A percentile compares a stretch with the other conserved stretches of the same genome.
Evolutionary conservation across 164 flowering plant genomes (phyloP).

Genomic region (Chimonanthus praecox): DNA sequence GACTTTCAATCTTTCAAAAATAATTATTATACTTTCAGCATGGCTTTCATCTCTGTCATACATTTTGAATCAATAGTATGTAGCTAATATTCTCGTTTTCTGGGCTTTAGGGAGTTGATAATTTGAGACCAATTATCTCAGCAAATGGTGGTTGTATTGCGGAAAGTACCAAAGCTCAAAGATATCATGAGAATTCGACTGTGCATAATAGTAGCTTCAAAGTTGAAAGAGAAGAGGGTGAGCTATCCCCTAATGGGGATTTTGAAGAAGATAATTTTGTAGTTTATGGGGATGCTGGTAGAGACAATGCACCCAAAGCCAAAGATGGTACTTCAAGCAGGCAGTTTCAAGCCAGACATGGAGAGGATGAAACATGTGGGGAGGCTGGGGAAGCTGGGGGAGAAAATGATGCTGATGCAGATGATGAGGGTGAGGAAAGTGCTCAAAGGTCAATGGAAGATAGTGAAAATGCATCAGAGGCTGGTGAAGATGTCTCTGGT

Average conservation of each 20-base stretch:
- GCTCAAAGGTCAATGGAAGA: conserved; percentile 76
- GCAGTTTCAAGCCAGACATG: conserved; percentile 35
- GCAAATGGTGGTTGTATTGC: conserved; percentile 31
- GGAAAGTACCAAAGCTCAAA: conserved; percentile 32
- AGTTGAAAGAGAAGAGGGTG: conserved; percentile 91
- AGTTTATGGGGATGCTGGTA: conserved; percentile 38
- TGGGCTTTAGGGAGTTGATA: conserved; percentile 20
- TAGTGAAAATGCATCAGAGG: conserved; percentile 78
- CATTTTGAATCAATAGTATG: neutral
- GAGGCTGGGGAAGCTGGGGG: conserved; percentile 38
- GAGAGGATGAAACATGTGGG: conserved; percentile 35
- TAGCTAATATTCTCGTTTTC: neutral
- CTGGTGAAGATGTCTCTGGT: conserved; percentile 69
- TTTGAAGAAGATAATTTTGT: conserved; percentile 73
- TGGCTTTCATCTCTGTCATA: neutral
- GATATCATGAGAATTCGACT: conserved; percentile 38
- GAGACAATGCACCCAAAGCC: conserved; percentile 26
- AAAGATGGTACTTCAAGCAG: conserved; percentile 37
- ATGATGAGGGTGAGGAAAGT: conserved; percentile 84
- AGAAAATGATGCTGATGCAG: conserved; percentile 70
- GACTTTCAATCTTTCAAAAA: neutral
- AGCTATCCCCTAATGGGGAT: conserved; percentile 80
- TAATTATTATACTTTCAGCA: too few relatives aligned
- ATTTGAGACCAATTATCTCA: conserved; percentile 21
- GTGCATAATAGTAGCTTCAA: conserved; percentile 28